A percentile compares a stretch with the other conserved stretches of the same genome.
Evolutionary conservation across 2,329 filamentous ascomycete genomes (phyloP).

Genomic region (Cercospora sesami): DNA sequence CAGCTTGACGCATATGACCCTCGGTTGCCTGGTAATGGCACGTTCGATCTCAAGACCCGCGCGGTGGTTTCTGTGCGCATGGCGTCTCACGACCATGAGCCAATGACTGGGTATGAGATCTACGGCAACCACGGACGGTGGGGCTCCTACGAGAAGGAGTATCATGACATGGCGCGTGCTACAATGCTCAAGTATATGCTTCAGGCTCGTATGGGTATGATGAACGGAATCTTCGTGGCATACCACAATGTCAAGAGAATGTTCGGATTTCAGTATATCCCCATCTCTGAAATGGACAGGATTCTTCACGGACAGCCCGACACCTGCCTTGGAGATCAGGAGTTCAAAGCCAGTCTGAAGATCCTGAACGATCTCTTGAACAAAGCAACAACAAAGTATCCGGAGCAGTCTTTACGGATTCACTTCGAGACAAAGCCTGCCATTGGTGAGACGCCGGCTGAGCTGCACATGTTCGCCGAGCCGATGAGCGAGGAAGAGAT

Average conservation of each 20-base stretch:
- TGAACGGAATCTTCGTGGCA: constrained; percentile 98
- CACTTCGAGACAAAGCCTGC: constrained; percentile 49
- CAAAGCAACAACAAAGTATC: constrained; percentile 71
- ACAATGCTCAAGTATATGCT: constrained; percentile 96
- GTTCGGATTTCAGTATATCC: constrained; percentile 96
- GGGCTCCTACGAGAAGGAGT: constrained; percentile 93
- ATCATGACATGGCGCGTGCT: constrained; percentile 92
- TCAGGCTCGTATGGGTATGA: constrained; percentile 93
- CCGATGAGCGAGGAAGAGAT: constrained; percentile 75
- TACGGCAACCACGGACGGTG: constrained; percentile 71
- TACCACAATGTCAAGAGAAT: constrained; percentile 94
- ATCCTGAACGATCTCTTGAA: constrained; percentile 79
- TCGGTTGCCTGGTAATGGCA: constrained; percentile 82
- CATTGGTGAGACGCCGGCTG: constrained; percentile 46
- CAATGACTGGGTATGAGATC: constrained; percentile 85
- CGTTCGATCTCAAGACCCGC: constrained; percentile 95
- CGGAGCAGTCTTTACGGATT: constrained; percentile 52
- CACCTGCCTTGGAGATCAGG: constrained; percentile 69
- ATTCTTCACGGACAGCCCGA: constrained; percentile 78
- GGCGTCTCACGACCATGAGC: constrained; percentile 70
- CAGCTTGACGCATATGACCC: constrained; percentile 89
- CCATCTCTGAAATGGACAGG: constrained; percentile 81
- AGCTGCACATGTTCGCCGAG: constrained; percentile 89
- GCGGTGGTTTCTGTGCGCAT: constrained; percentile 91
- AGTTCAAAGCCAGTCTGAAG: constrained; percentile 79